These are phyloP conservation scores for Fusarium redolens DNA, from an alignment of 2,329 filamentous ascomycete genomes.

Conservation along the genomic window DNA sequence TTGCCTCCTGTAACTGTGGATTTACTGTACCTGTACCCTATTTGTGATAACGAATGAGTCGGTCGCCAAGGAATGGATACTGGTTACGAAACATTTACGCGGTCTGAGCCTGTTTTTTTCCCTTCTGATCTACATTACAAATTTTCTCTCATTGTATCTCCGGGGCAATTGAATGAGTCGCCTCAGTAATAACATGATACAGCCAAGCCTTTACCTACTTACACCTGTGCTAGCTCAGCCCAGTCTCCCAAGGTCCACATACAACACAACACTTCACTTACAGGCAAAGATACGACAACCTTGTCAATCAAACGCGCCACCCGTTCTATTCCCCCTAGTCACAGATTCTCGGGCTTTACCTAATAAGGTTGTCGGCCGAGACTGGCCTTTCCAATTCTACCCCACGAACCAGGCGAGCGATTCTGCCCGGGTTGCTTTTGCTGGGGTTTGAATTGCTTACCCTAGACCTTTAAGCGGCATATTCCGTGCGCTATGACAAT, in stretches of 20 bases:
- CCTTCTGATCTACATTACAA: background rate
- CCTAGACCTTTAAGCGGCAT: constrained; percentile 6
- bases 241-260: background rate
- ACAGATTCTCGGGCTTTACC: background rate
- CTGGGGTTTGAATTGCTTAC: background rate
- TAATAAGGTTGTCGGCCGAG: constrained; percentile 4
- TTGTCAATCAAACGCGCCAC: background rate
- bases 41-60: constrained; percentile 8
- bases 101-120: background rate
- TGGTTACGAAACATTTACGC: background rate
- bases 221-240: background rate
- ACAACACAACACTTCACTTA: background rate
- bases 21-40: background rate
- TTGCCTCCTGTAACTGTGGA: background rate
- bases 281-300: background rate
- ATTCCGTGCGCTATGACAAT: constrained; percentile 1
- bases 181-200: background rate
- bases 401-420: constrained; percentile 13
- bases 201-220: background rate
- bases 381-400: background rate
- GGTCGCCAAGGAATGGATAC: background rate
- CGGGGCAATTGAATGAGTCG: background rate
- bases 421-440: background rate
- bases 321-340: constrained; percentile 5
- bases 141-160: background rate